Percentiles rank a stretch among this genome's conserved stretches.
Evolutionary conservation across 352 stramenopile genomes (phyloP).

Genomic region (Phytophthora meadii): DNA sequence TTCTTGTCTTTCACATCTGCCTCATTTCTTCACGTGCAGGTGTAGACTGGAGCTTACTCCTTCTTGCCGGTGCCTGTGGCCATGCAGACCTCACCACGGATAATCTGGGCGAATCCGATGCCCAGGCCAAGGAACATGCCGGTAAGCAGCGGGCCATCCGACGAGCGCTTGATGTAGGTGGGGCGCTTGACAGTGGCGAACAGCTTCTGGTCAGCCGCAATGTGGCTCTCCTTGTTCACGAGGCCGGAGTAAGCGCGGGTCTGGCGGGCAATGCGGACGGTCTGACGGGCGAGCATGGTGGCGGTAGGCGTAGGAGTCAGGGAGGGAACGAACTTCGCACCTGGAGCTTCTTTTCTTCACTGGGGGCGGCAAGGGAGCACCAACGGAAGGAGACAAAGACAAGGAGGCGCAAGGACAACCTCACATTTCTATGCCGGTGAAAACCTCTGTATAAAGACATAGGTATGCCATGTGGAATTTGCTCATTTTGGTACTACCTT

Average conservation of each 20-base stretch:
- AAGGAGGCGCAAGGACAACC: constrained; percentile 9
- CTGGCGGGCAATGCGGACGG: constrained; percentile 37
- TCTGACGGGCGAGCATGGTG: constrained; percentile 69
- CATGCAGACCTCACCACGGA: constrained; percentile 79
- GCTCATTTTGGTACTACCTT: no score
- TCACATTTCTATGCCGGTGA: constrained; percentile 7
- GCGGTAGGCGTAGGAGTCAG: constrained; percentile 4
- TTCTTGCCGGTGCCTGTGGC: constrained; percentile 74
- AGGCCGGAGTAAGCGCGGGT: constrained; percentile 63
- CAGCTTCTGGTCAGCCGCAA: constrained; percentile 69
- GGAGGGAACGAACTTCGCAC: constrained; percentile 24
- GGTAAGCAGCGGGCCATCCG: constrained; percentile 51
- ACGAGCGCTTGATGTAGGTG: constrained; percentile 74
- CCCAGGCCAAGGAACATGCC: constrained; percentile 51
- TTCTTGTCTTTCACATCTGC: not conserved
- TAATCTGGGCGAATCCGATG: constrained; percentile 64
- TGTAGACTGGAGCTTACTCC: constrained; percentile 43
- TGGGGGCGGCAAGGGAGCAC: constrained; percentile 12
- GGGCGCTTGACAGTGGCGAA: constrained; percentile 65
- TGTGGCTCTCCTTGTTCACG: constrained; percentile 74
- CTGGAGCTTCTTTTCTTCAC: constrained; percentile 39
- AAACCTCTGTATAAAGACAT: constrained; percentile 1
- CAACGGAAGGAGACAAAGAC: constrained; percentile 29
- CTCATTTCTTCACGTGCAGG: constrained; percentile 1
- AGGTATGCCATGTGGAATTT: no score